Conservation (phyloP, 2,329 filamentous ascomycete species). For the Byssochlamys sp. region DNA sequence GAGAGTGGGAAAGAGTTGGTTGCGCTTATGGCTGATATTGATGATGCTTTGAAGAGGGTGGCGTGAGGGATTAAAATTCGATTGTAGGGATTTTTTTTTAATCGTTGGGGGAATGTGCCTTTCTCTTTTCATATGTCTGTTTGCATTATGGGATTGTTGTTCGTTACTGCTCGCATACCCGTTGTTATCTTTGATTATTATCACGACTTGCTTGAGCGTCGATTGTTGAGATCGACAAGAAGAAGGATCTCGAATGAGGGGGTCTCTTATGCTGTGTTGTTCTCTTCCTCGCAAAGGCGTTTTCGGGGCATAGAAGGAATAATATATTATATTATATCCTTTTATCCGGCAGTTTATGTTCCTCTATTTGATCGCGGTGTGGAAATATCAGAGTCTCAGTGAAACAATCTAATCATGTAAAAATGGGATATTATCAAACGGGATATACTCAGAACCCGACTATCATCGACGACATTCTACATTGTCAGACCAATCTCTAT, state of each 20-base stretch:
- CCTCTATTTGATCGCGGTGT: background rate
- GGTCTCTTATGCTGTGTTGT: background rate
- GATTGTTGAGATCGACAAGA: background rate
- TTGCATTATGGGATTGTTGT: background rate
- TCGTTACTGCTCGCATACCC: background rate
- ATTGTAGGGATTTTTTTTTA: background rate
- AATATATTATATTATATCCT: background rate
- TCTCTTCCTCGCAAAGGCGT: background rate
- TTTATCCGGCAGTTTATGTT: background rate
- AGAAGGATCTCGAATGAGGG: background rate
- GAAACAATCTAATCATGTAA: no score
- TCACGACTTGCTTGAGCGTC: background rate
- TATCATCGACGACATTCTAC: no score
- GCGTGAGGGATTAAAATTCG: background rate
- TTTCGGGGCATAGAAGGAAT: background rate
- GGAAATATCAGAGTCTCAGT: no score
- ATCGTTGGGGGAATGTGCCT: no score
- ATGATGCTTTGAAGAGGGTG: slow-evolving; percentile 51
- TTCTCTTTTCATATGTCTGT: background rate
- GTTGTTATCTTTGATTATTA: background rate
- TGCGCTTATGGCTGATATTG: slow-evolving; percentile 53
- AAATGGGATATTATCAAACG: no score
- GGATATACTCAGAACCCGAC: no score
- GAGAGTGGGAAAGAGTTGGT: slow-evolving; percentile 44
- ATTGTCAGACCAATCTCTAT: background rate